Evolutionary conservation across 306 rosid genomes (phyloP).

Genomic region (Fragaria vesca): DNA sequence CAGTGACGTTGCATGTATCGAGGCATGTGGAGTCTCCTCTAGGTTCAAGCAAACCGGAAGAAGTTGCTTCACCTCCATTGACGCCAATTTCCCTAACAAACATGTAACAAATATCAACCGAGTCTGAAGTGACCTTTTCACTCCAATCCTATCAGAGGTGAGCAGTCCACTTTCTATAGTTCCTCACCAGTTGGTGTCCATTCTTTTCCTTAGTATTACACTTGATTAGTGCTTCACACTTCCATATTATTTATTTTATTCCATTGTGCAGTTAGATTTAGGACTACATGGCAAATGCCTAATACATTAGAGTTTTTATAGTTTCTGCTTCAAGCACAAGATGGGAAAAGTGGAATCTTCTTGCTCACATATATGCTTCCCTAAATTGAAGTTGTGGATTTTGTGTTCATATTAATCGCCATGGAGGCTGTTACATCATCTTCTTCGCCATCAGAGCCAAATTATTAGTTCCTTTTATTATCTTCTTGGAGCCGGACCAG

Average conservation of each 20-base stretch:
- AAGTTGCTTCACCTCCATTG: conserved; percentile 66
- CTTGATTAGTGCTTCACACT: background rate
- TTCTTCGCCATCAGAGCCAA: conserved; percentile 1
- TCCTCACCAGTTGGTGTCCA: conserved; percentile 9
- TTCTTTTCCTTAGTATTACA: background rate
- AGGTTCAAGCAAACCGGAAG: conserved; percentile 52
- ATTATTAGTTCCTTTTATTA: background rate
- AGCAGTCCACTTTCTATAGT: conserved; percentile 16
- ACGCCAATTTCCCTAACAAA: conserved; percentile 58
- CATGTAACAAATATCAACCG: conserved; percentile 32
- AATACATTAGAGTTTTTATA: background rate
- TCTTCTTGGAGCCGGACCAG: conserved; percentile 15
- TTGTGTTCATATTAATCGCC: background rate
- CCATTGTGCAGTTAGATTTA: background rate
- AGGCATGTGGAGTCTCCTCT: conserved; percentile 63
- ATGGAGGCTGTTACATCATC: background rate
- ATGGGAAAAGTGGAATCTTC: background rate
- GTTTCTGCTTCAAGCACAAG: conserved; percentile 1
- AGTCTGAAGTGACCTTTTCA: conserved; percentile 52
- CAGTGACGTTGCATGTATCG: conserved; percentile 52
- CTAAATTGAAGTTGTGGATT: background rate
- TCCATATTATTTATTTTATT: no score
- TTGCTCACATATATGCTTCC: background rate
- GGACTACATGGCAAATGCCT: background rate
- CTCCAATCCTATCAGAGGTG: conserved; percentile 65